Conservation (phyloP, 179 eudicot species). For the Nepenthes alata region DNA sequence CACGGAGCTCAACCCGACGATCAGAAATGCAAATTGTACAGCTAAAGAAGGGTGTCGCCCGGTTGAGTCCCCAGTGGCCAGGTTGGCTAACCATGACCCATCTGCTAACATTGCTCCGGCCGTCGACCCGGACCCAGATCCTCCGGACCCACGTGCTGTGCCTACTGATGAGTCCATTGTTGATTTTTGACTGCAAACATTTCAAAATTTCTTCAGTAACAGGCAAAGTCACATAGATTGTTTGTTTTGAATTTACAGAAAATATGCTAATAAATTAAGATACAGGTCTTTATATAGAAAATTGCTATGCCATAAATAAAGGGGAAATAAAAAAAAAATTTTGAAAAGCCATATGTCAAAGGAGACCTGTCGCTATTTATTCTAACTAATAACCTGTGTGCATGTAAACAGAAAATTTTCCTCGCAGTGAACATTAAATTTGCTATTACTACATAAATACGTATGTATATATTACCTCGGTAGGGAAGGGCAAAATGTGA, state of each 20-base stretch:
- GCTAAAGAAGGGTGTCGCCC: constrained; percentile 17
- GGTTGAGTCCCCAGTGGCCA: constrained; percentile 62
- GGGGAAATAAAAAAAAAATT: no score
- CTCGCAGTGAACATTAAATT: no score
- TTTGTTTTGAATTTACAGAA: neutral
- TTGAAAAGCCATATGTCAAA: no score
- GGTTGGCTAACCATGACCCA: constrained; percentile 58
- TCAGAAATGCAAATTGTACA: constrained; percentile 12
- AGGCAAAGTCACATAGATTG: neutral
- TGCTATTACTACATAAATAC: no score
- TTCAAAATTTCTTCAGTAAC: neutral
- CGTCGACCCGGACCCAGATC: constrained; percentile 12
- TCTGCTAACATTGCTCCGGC: constrained; percentile 25
- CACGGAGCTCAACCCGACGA: constrained; percentile 10
- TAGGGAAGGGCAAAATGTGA: constrained; percentile 72
- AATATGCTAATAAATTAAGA: no score
- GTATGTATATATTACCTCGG: constrained; percentile 38
- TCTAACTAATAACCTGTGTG: no score
- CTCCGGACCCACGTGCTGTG: constrained; percentile 9
- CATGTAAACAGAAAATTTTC: no score
- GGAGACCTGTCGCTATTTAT: no score
- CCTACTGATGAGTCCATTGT: constrained; percentile 29
- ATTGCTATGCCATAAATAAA: no score
- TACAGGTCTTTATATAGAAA: no score
- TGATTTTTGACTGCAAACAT: constrained; percentile 54